Base-by-base conservation (phyloP, 371 early-diverging fungal species). In the Circinella minor region DNA sequence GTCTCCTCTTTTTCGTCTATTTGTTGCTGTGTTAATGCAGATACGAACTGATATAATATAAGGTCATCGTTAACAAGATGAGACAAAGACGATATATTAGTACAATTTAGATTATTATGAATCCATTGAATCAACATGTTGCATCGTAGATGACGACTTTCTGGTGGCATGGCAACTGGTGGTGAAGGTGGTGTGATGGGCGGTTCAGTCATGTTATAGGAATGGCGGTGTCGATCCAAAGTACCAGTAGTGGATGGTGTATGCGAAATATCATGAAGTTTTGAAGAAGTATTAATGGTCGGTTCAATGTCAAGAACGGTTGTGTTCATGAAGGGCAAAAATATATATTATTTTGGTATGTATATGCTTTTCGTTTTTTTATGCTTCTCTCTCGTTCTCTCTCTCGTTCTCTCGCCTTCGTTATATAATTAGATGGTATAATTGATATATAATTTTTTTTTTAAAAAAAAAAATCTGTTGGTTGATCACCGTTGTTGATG, bases 121-220 rank as follows among this genome's bases (percentile, higher is more conserved):
- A 73, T 55, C 73, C 73, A 73, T 18, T 63, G 39, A 18, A 73
- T 54, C 27, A 73, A 57, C 34, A 55, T 69, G 39, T 27, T 9
- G 54, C 66, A 36, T n/a, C 73, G 73, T 55, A 73, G 70, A 69
- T 73, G 69, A 39, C 69, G 67, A 36, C 39, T 48, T 47, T 69
- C 64, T 57, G 69, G 37, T n/a, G 66, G 54, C 36, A 69, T 60
- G 51, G 57, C 36, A 15, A 36, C 36, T 17, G 49, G 61, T 5
- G 73, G 66, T 48, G 64, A 63, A 36, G 70, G 63, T 43, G 69
- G 65, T 36, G 59, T 62, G 39, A 51, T 38, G 36, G 63, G 64
- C 15, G 51, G 51, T 51, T 51, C 51, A 15, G 65, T 38, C n/a
- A 36, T 36, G 36, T 14, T 61, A 57, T 61, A 70, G 4, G 61